Conservation (phyloP, 345 rosid species). For the Hevea brasiliensis region DNA sequence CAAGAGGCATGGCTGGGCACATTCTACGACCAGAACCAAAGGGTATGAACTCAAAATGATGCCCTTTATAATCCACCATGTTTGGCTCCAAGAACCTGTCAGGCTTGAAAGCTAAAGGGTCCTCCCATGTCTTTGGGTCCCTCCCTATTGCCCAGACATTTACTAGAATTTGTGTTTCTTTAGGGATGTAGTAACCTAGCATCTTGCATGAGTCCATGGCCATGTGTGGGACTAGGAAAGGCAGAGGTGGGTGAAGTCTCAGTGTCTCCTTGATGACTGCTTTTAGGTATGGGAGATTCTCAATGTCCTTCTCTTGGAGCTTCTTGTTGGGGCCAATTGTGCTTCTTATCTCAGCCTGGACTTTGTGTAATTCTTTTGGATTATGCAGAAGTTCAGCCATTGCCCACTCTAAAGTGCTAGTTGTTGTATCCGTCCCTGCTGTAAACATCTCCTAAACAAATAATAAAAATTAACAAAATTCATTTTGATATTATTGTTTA, state of each 20-base stretch:
- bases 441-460: conserved; percentile 63
- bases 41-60: conserved; percentile 65
- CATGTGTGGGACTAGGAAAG: conserved; percentile 79
- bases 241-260: conserved; percentile 77
- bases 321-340: conserved; percentile 32
- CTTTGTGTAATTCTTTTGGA: conserved; percentile 41
- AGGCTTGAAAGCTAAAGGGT: conserved; percentile 55
- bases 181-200: conserved; percentile 53
- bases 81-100: conserved; percentile 58
- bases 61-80: conserved; percentile 57
- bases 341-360: conserved; percentile 57
- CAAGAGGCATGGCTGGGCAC: conserved; percentile 80
- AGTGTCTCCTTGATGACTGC: conserved; percentile 77
- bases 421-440: conserved; percentile 87
- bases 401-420: conserved; percentile 90
- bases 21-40: conserved; percentile 85
- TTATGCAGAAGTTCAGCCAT: conserved; percentile 72
- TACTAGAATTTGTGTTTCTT: conserved; percentile 70
- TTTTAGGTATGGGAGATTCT: conserved; percentile 59
- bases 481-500: too few relatives aligned
- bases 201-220: conserved; percentile 64
- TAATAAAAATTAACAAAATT: too few relatives aligned
- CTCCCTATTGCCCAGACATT: conserved; percentile 68
- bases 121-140: conserved; percentile 60
- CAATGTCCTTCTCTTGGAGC: conserved; percentile 55